These are phyloP conservation scores for Gliomastix tumulicola DNA, from an alignment of 2,329 filamentous ascomycete genomes.

Conservation along the genomic window DNA sequence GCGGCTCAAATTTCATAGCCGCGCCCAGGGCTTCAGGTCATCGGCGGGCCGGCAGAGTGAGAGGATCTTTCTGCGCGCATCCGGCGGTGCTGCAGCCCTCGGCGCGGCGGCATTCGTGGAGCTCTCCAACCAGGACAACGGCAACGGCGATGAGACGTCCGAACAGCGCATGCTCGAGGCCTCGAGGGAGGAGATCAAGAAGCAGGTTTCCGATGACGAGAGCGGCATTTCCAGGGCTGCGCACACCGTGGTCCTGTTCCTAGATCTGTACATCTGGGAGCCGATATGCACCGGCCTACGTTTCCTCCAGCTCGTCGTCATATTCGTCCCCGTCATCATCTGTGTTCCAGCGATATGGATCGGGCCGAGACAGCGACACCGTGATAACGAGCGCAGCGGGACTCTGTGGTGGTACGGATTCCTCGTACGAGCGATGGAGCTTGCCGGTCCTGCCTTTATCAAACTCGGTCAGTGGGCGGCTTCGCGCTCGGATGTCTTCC, in stretches of 20 bases:
- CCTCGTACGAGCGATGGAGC: constrained; percentile 82
- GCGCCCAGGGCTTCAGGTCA: constrained; percentile 3
- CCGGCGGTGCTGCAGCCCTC: constrained; percentile 33
- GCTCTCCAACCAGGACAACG: constrained; percentile 48
- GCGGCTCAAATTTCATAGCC: not conserved
- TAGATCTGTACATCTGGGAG: constrained; percentile 74
- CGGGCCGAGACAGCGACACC: constrained; percentile 54
- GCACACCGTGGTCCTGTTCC: constrained; percentile 54
- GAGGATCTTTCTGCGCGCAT: constrained; percentile 27
- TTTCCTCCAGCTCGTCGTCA: constrained; percentile 79
- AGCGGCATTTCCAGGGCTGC: constrained; percentile 50
- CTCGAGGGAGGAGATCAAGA: constrained; percentile 70
- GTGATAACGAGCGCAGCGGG: constrained; percentile 69
- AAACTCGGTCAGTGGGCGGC: constrained; percentile 99
- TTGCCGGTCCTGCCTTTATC: constrained; percentile 91
- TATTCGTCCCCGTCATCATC: constrained; percentile 86
- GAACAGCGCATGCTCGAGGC: constrained; percentile 83
- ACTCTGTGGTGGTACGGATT: constrained; percentile 94
- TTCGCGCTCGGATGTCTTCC: constrained; percentile 93
- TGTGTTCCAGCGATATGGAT: constrained; percentile 77
- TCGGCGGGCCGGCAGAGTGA: constrained; percentile 12
- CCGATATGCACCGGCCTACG: constrained; percentile 79
- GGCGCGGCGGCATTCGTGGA: constrained; percentile 51
- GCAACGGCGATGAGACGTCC: constrained; percentile 50
- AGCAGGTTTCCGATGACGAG: constrained; percentile 56